These are phyloP conservation scores for Collybiopsis confluens DNA, from an alignment of 768 basidiomycete genomes.

Conservation along the genomic window DNA sequence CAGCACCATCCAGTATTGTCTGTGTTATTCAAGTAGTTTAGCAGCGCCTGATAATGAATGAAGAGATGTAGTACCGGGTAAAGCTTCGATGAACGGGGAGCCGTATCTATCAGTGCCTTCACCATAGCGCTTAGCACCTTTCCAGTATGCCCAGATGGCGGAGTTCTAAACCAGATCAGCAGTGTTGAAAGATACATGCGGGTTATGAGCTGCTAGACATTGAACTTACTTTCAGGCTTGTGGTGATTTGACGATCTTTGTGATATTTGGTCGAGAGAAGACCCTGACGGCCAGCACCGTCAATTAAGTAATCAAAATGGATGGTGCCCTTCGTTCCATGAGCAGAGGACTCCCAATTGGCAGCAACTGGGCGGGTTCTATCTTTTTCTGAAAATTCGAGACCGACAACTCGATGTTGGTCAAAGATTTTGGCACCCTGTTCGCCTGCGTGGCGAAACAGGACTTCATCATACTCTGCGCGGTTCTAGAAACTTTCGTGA, in stretches of 20 bases:
- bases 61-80: slow-evolving; percentile 23
- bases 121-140: slow-evolving; percentile 39
- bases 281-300: slow-evolving; percentile 58
- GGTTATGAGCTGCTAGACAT: too few species aligned
- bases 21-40: slow-evolving; percentile 31
- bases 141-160: slow-evolving; percentile 70
- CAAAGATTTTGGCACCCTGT: slow-evolving; percentile 45
- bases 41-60: neutral
- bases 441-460: slow-evolving; percentile 50
- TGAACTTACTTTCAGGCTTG: slow-evolving; percentile 30
- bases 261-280: slow-evolving; percentile 58
- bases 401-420: slow-evolving; percentile 39
- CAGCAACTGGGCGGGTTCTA: slow-evolving; percentile 21
- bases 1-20: slow-evolving; percentile 56
- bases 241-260: slow-evolving; percentile 49
- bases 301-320: slow-evolving; percentile 56
- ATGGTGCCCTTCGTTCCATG: slow-evolving; percentile 36
- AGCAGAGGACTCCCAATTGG: slow-evolving; percentile 26
- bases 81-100: slow-evolving; percentile 30
- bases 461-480: slow-evolving; percentile 56
- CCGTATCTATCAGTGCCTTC: slow-evolving; percentile 32
- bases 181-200: too few species aligned
- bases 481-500: slow-evolving; percentile 29
- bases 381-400: slow-evolving; percentile 39
- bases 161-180: slow-evolving; percentile 31